Conservation (phyloP, 352 stramenopile genomes). For the Plasmopara viticola region DNA sequence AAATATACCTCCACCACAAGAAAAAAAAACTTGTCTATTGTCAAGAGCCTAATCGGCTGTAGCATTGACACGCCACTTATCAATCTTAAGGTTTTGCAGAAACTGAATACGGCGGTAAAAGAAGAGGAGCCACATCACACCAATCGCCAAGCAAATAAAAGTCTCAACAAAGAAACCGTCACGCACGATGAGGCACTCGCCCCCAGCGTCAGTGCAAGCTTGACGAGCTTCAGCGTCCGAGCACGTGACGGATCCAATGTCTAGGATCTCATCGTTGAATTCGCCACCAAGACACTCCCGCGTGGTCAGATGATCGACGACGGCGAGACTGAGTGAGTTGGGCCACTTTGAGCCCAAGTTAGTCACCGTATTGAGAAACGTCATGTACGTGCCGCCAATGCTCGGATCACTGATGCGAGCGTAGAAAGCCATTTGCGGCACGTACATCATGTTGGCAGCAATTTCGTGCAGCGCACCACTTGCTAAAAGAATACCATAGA, state of each 20-base stretch:
- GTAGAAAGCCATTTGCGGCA: constrained; percentile 98
- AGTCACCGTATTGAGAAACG: constrained; percentile 97
- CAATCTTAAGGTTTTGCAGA: constrained; percentile 78
- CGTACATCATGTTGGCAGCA: constrained; percentile 89
- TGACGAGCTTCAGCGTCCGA: constrained; percentile 64
- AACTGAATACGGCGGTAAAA: constrained; percentile 62
- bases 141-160: constrained; percentile 58
- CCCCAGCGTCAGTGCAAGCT: constrained; percentile 46
- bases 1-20: neutral
- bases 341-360: constrained; percentile 96
- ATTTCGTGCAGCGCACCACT: constrained; percentile 76
- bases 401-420: constrained; percentile 94
- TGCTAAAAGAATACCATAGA: constrained; percentile 71
- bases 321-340: constrained; percentile 76
- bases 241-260: constrained; percentile 69
- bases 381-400: constrained; percentile 99
- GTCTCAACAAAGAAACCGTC: constrained; percentile 83
- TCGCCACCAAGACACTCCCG: constrained; percentile 66
- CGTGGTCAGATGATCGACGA: constrained; percentile 79
- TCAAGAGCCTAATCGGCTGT: constrained; percentile 27
- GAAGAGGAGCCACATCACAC: constrained; percentile 60
- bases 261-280: constrained; percentile 65
- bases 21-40: constrained; percentile 20
- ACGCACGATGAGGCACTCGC: constrained; percentile 68
- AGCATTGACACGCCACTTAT: constrained; percentile 66